Base-by-base conservation (phyloP, 192 early-diverging fungal genomes). In the Coemansia sp. region DNA sequence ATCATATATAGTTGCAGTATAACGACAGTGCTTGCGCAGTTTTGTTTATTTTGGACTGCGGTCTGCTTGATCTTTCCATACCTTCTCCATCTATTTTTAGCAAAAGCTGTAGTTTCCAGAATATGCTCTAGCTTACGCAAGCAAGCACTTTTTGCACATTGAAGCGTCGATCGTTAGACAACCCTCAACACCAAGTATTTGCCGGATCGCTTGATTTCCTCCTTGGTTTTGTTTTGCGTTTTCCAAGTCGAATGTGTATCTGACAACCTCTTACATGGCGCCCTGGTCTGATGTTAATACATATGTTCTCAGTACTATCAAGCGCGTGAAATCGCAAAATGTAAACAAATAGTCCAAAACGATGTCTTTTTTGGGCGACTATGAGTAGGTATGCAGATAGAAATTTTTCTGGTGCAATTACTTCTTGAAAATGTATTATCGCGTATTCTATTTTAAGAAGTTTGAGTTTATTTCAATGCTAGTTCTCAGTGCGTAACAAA, bases 71-170 rank as follows among this genome's bases (percentile, higher is more conserved):
- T 41, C 13, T 41, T 14, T 41, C 39, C 11, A 41, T 2, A 41
- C 39, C 39, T 2, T 41, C 39, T 41, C 39, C 11, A 41, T 41
- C 39, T 41, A 41, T 41, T 41, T 41, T 41, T 41, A 14, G 54
- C 39, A 13, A 41, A 9, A 14, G 39, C 11, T 3, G 9, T 14
- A 41, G 39, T n/a, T 53, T 69, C 64, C 68, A 4, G 68, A 9
- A 41, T 7, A 9, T 9, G 2, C 11, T 9, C 39, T 13, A 10
- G 39, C 39, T 41, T 2, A 41, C 2, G 39, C 11, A 41, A 41
- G 13, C 9, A 7, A 41, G 39, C 39, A 2, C 9, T 41, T 41
- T 41, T 41, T n/a, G 39, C 13, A 14, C 39, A 41, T 41, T 41
- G 39, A 13, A 14, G 39, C 13, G 39, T 1, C 39, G 39, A 41